Evolutionary conservation across 441 rosid species (phyloP).

Genomic region (Populus hybrid): DNA sequence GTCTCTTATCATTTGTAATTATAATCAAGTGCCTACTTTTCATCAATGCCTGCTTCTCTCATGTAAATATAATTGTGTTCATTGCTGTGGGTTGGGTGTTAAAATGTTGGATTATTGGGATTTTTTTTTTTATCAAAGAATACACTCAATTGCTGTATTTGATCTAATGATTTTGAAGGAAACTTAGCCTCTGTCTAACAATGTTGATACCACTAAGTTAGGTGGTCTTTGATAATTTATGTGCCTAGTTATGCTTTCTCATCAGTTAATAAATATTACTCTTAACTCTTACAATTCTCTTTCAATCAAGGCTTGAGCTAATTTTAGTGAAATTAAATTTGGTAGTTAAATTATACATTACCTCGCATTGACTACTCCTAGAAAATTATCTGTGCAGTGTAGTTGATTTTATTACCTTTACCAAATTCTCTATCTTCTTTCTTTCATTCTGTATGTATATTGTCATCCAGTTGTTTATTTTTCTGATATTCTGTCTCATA

Average conservation of each 20-base stretch:
- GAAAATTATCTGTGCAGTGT: background rate
- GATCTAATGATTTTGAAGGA: background rate
- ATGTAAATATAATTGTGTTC: background rate
- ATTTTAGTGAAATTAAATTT: background rate
- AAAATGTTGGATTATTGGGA: background rate
- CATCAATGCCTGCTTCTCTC: background rate
- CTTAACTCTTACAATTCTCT: background rate
- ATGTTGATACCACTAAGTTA: background rate
- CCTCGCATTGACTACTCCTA: background rate
- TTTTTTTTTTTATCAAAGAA: background rate
- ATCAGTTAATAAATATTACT: too few species aligned
- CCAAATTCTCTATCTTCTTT: background rate
- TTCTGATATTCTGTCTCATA: conserved; percentile 1
- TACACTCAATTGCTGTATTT: background rate
- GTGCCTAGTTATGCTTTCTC: background rate
- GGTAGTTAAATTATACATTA: background rate
- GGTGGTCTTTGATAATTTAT: background rate
- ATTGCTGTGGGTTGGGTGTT: background rate
- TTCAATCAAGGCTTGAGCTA: background rate
- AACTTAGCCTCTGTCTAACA: background rate
- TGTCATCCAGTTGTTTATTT: background rate
- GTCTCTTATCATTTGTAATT: background rate
- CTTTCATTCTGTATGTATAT: background rate
- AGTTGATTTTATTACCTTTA: background rate
- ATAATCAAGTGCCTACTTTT: background rate